Evolutionary conservation across 2,329 filamentous ascomycete genomes (phyloP).

Genomic region (Bimuria novae-zelandiae): DNA sequence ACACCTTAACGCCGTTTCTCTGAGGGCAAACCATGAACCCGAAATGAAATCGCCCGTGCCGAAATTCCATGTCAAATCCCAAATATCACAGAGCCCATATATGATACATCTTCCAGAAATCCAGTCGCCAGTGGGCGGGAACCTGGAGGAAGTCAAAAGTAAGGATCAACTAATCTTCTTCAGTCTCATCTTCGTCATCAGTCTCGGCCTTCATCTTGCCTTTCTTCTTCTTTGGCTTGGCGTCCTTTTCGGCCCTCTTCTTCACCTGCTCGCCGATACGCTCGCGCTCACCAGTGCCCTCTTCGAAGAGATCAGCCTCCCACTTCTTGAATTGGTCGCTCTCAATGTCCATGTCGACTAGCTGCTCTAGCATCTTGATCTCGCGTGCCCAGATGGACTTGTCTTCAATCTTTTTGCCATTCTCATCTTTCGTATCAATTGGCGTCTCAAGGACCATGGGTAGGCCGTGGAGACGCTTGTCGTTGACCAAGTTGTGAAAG

Average conservation of each 20-base stretch:
- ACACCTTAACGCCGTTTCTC: too few relatives aligned
- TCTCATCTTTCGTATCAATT: slow-evolving; percentile 70
- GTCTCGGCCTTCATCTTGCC: slow-evolving; percentile 43
- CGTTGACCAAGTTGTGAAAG: slow-evolving; percentile 91
- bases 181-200: slow-evolving; percentile 22
- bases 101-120: too few relatives aligned
- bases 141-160: neutral
- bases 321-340: slow-evolving; percentile 71
- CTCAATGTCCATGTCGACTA: slow-evolving; percentile 82
- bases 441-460: slow-evolving; percentile 98
- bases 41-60: too few relatives aligned
- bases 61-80: too few relatives aligned
- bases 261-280: slow-evolving; percentile 81
- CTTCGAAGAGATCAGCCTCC: slow-evolving; percentile 67
- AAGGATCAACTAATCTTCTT: slow-evolving; percentile 16
- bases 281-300: slow-evolving; percentile 72
- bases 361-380: slow-evolving; percentile 88
- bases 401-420: slow-evolving; percentile 72
- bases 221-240: slow-evolving; percentile 45
- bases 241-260: slow-evolving; percentile 53
- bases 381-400: slow-evolving; percentile 86
- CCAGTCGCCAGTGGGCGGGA: too few relatives aligned
- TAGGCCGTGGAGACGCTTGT: slow-evolving; percentile 72
- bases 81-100: too few relatives aligned
- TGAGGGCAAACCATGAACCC: too few relatives aligned